Base-by-base conservation (phyloP, 768 basidiomycete species). In the Kwoniella botswanensis region DNA sequence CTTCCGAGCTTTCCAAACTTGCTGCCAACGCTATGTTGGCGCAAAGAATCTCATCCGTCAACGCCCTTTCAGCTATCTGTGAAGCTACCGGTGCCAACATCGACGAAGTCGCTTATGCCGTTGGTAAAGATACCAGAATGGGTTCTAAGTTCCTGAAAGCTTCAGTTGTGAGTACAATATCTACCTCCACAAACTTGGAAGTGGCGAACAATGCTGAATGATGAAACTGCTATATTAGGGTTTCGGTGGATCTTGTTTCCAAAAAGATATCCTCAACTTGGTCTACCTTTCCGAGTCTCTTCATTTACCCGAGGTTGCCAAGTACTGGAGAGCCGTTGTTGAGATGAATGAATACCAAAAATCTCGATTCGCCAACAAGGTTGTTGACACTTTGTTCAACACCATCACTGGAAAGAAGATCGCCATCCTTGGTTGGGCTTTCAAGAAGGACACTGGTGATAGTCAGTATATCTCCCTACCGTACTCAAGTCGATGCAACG, bases 321-420 rank as follows among this genome's bases (percentile, higher is more conserved):
- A 90, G 18, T 99, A 99, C 87, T 99, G 97, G 97, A 88, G 89
- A 63, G 80, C 79, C 83, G 95, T 99, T 44, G 95, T 98, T 26
- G 90, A 93, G 80, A 92, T 98, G 92, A 98, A 99, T 85, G 95
- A 98, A 85, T 93, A 98, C 85, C 97, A 99, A 85, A 99, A 98
- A 88, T 86, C 89, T 73, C 87, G 97, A 63, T 99, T 99, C 88
- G 93, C 94, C 53, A 93, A 94, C 86, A 89, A 91, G 63, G 95
- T 99, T 72, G 95, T 99, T 52, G 93, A 97, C 84, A 93, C 93
- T 15, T 89, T 99, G 70, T 99, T 99, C 89, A 98, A 95, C 84
- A 99, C 97, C 71, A 76, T 81, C 74, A 79, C 79, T 58, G 65
- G 78, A 46, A 82, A 90, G 94, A 90, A 90, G 80, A 95, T 99